Conservation (phyloP, 176 grass and related monocot genomes). For the Triticum turgidum region DNA sequence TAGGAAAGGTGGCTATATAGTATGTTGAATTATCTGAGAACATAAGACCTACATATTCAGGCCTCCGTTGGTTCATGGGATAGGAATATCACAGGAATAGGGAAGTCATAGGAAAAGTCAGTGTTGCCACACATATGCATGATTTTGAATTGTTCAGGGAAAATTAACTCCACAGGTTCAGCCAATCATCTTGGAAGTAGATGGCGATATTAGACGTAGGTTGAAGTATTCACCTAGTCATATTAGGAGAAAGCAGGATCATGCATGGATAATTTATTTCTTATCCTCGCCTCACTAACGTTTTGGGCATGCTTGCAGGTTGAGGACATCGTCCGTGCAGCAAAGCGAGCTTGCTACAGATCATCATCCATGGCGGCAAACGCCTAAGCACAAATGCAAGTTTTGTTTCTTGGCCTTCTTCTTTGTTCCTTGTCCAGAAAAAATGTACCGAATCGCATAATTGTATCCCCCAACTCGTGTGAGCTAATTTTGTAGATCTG, state of each 20-base stretch:
- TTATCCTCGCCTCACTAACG: neutral
- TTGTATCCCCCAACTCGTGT: conserved; percentile 7
- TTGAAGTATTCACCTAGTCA: neutral
- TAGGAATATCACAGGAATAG: too few relatives aligned
- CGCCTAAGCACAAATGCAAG: conserved; percentile 33
- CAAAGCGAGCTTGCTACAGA: conserved; percentile 86
- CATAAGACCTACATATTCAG: neutral
- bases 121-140: too few relatives aligned
- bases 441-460: conserved; percentile 29
- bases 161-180: neutral
- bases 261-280: neutral
- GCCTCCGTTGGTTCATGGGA: too few relatives aligned
- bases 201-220: neutral
- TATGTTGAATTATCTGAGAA: neutral
- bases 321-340: conserved; percentile 90
- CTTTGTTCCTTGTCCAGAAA: conserved; percentile 21
- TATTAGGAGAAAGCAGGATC: neutral
- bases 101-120: too few relatives aligned
- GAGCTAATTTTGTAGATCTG: conserved; percentile 46
- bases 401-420: neutral
- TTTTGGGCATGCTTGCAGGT: conserved; percentile 44
- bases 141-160: neutral
- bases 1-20: too few relatives aligned
- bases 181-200: neutral
- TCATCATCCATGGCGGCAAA: conserved; percentile 61